These are phyloP conservation scores for Exophiala oligosperma DNA, from an alignment of 2,329 filamentous ascomycete species.

Conservation along the genomic window DNA sequence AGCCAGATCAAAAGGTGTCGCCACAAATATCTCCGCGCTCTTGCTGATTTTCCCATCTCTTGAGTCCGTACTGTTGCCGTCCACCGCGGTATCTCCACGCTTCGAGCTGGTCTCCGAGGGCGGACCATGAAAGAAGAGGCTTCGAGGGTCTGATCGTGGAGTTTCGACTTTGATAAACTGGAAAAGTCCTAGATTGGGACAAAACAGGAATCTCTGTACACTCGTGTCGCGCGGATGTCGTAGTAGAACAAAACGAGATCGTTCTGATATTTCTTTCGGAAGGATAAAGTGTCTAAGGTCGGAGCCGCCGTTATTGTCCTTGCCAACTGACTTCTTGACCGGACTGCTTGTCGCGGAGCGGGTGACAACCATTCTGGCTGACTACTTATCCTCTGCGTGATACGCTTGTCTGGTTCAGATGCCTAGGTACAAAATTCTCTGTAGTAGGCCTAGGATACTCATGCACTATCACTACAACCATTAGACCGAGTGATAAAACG, in stretches of 20 bases:
- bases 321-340: slow-evolving; percentile 18
- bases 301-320: not conserved
- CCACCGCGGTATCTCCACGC: slow-evolving; percentile 2
- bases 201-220: slow-evolving; percentile 58
- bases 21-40: slow-evolving; percentile 74
- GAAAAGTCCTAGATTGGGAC: slow-evolving; percentile 58
- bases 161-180: slow-evolving; percentile 61
- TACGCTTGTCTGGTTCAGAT: too few species aligned
- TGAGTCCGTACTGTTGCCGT: slow-evolving; percentile 5
- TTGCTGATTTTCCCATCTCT: slow-evolving; percentile 59
- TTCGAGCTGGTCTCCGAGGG: slow-evolving; percentile 24
- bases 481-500: not conserved
- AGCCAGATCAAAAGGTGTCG: slow-evolving; percentile 79
- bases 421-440: not conserved
- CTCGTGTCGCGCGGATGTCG: slow-evolving; percentile 53
- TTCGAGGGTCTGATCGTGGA: slow-evolving; percentile 51
- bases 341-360: slow-evolving; percentile 26
- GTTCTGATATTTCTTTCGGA: slow-evolving; percentile 52
- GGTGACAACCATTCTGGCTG: slow-evolving; percentile 16
- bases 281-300: slow-evolving; percentile 56
- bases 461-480: not conserved
- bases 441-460: not conserved
- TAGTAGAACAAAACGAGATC: slow-evolving; percentile 57
- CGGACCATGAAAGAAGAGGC: slow-evolving; percentile 52
- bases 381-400: not conserved